Base-by-base conservation (phyloP, 495 filamentous ascomycete species). In the Xylaria bambusicola region DNA sequence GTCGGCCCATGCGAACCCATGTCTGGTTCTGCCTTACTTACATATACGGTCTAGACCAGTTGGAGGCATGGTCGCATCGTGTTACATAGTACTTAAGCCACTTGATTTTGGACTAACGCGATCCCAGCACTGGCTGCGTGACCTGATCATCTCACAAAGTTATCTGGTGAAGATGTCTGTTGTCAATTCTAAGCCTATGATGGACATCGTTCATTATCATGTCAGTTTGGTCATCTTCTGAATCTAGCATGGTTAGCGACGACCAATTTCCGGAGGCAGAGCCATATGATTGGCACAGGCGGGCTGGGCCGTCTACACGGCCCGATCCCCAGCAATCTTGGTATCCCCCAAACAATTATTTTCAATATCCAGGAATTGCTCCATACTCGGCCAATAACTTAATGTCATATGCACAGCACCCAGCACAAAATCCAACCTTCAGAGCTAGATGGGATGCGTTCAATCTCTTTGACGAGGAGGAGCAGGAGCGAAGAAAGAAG, bases 401-500 rank as follows among this genome's bases (percentile, higher is more conserved):
- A 2, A 38, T 21, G 18, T 9, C 40, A 24, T 54, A 42, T 54
- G 15, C n/a, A 21, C 52, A 54, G 38, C 24, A 17, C 24, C 20
- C 38, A 12, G 44, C 38, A 31, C 52, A 54, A 17, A 27, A 6
- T 17, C 27, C 20, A 42, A 27, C 53, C 20, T 20, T 10, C 29
- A 5, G 5, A 10, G 29, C 18, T 12, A 46, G 31, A 24, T 56
- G 53, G 53, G 42, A 36, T 26, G 13, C 12, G 6, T 20, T 56
- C 15, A 29, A 38, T 17, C 41, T 17, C 17, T 23, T 50, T 17
- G 31, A 58, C 24, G 35, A 58, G n/a, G 55, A 49, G 20, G 38
- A 40, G 24, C 31, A 49, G 7, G 41, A 50, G 44, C 42, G 55
- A 35, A 48, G 41, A 23, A 58, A 50, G 33, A 58, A 58, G 33